Evolutionary conservation across 139 green algal genomes (phyloP).

Genomic region (Chlorokybus atmophyticus): DNA sequence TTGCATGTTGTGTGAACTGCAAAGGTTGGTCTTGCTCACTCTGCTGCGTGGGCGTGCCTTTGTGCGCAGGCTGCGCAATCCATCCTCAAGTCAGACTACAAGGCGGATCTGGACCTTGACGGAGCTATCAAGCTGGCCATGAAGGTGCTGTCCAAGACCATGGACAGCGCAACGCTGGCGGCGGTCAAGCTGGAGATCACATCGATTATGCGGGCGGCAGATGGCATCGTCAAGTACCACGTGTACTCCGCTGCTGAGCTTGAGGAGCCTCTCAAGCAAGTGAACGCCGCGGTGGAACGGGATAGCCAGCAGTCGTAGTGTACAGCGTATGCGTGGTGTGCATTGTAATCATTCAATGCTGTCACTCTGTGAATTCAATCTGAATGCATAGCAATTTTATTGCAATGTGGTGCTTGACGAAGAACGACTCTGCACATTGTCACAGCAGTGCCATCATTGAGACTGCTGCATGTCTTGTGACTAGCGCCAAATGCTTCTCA

Average conservation of each 20-base stretch:
- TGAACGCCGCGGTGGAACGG: constrained; percentile 85
- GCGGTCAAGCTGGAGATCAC: constrained; percentile 90
- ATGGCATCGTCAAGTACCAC: constrained; percentile 23
- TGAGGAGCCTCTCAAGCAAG: constrained; percentile 30
- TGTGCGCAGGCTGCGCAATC: constrained; percentile 35
- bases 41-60: constrained; percentile 72
- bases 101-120: constrained; percentile 52
- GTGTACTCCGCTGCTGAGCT: constrained; percentile 22
- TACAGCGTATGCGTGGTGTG: too few relatives aligned
- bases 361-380: too few relatives aligned
- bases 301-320: too few relatives aligned
- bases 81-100: constrained; percentile 52
- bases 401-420: too few relatives aligned
- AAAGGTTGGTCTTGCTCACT: too few relatives aligned
- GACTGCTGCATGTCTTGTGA: too few relatives aligned
- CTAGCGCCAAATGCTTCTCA: too few relatives aligned
- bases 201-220: constrained; percentile 38
- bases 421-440: too few relatives aligned
- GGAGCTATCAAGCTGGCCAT: constrained; percentile 64
- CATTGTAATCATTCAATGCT: too few relatives aligned
- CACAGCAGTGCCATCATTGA: too few relatives aligned
- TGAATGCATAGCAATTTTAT: too few relatives aligned
- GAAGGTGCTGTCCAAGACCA: constrained; percentile 91
- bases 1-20: too few relatives aligned
- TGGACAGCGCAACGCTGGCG: constrained; percentile 81